Evolutionary conservation across 2,329 filamentous ascomycete species (phyloP), one percentile per base, ranked within the genome.

Genomic region (Colletotrichum falcatum): DNA sequence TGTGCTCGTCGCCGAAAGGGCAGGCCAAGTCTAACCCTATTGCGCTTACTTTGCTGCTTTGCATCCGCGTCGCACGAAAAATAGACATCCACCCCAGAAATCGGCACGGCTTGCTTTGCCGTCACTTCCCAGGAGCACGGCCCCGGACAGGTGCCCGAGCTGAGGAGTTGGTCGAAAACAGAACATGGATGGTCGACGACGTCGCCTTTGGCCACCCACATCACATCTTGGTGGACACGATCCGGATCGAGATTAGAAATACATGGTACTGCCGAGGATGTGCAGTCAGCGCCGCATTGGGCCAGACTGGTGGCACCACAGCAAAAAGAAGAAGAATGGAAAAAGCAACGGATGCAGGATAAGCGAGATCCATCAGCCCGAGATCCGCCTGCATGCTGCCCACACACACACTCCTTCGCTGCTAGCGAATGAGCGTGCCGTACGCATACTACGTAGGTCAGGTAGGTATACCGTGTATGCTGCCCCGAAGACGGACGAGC

Each of bases 21-120:
- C 12, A 18, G 11, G 55, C 56, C 56, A 55, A 44, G 60, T 61
- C 9, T 66, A 53, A 66, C 42, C 56, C 33, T 26, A 48, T 66
- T 62, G 70, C 66, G 70, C 37, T 53, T 35, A n/a, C 37, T 72
- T n/a, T n/a, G n/a, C n/a, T n/a, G n/a, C n/a, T 33, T 33, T 33
- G 30, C 30, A 48, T 59, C 67, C 18, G 44, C 61, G 62, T 49
- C n/a, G 23, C n/a, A 54, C 61, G 23, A 23, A 23, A 64, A 61
- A 49, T 44, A 64, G 51, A 68, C 16, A 35, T 44, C 9, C 35
- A n/a, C n/a, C n/a, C n/a, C n/a, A n/a, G n/a, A n/a, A n/a, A n/a
- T n/a, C n/a, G n/a, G n/a, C n/a, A n/a, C n/a, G 35, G 37, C 49
- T 35, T 28, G 26, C 35, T 44, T 58, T 35, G n/a, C 35, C 18